Evolutionary conservation across 371 early-diverging fungal species (phyloP), one percentile per base, ranked within the genome.

Genomic region (Actinomortierella ambigua): DNA sequence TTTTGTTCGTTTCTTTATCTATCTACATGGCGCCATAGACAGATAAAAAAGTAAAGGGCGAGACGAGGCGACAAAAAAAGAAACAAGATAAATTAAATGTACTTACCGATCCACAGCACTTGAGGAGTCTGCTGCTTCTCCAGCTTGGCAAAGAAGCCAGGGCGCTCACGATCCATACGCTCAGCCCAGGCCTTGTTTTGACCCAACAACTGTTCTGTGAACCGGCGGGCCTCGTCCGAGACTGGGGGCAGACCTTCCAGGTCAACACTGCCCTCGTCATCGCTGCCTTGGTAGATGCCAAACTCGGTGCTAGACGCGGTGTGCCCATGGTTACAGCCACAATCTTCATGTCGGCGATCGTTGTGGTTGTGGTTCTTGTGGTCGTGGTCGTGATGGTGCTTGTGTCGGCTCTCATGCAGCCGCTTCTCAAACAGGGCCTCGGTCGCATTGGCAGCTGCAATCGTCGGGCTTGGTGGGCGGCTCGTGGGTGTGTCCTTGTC

Each of bases 81-180:
- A 28, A 26, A 28, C 13, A 44, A 28, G 7, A n/a, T n/a, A n/a
- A n/a, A n/a, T n/a, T n/a, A n/a, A n/a, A n/a, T n/a, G n/a, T n/a
- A 5, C 63, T 54, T 59, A 65, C 71, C 98, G 54, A 98, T 89
- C 95, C 95, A 98, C 6, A 96, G 80, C 54, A 96, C 84, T 69
- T 93, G 89, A 46, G 98, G 98, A 28, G 78, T 64, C 79, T 97
- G 96, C 57, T 84, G 84, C 59, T 81, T 55, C 40, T 90, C 86
- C 24, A 90, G 81, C 46, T 77, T 75, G 18, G 64, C 59, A 66
- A 91, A 89, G 60, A 85, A 86, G 0, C 79, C 81, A 24, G 71
- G 71, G 9, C 71, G 65, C 26, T 70, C 71, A 20, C 58, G 39
- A 39, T 70, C 71, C 6, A 59, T 65, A 55, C 65, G 65, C 26